A percentile compares a stretch with the other conserved stretches of the same genome.
These are phyloP conservation scores for Tylopilus sp. DNA, from an alignment of 768 basidiomycete genomes.

Conservation along the genomic window DNA sequence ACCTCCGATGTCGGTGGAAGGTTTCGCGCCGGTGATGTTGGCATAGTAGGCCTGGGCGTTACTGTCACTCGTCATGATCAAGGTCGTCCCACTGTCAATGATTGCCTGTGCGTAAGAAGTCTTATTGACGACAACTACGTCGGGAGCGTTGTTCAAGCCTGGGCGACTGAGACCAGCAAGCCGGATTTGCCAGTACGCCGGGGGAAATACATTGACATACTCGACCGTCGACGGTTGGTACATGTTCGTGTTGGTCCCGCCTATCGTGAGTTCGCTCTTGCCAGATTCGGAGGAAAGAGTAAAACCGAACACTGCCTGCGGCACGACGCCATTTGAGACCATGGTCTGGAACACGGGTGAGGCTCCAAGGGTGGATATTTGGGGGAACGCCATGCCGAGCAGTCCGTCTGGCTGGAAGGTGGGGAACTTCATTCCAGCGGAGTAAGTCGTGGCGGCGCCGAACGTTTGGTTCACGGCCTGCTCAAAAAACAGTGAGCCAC, in stretches of 20 bases:
- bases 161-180: constrained; percentile 29
- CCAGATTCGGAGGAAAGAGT: constrained; percentile 39
- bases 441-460: constrained; percentile 42
- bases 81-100: constrained; percentile 33
- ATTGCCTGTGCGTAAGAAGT: constrained; percentile 27
- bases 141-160: constrained; percentile 15
- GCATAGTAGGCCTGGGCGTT: constrained; percentile 29
- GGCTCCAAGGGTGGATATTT: constrained; percentile 34
- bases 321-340: constrained; percentile 31
- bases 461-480: constrained; percentile 40
- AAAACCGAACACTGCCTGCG: constrained; percentile 44
- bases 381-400: constrained; percentile 41
- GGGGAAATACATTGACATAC: constrained; percentile 30
- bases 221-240: constrained; percentile 45
- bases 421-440: constrained; percentile 24
- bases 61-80: constrained; percentile 26
- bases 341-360: constrained; percentile 46
- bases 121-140: constrained; percentile 25
- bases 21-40: constrained; percentile 29
- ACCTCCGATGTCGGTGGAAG: constrained; percentile 21
- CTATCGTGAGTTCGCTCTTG: constrained; percentile 53
- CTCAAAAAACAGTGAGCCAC: neutral
- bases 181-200: constrained; percentile 38
- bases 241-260: constrained; percentile 45
- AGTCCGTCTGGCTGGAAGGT: constrained; percentile 39